These are phyloP conservation scores for Arabidopsis lyrata DNA, from an alignment of 441 rosid genomes.

Conservation along the genomic window DNA sequence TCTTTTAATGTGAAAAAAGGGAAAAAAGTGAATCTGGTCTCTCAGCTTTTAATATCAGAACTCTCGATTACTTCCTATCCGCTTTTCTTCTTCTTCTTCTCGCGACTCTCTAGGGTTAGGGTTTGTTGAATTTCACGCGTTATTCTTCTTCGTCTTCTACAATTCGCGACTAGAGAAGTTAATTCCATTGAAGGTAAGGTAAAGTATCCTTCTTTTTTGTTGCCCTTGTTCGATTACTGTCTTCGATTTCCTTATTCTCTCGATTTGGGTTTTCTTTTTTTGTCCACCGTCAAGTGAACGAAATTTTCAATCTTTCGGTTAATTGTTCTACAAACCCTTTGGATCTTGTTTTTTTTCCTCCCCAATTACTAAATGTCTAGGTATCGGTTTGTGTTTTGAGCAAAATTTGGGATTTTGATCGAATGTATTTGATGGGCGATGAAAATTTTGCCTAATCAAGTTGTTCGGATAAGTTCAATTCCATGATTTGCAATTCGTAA, in stretches of 20 bases:
- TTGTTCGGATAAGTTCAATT: background rate
- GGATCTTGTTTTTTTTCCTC: constrained; percentile 35
- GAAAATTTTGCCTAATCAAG: background rate
- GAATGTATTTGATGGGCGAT: background rate
- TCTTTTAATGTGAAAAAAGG: constrained; percentile 5
- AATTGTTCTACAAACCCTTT: constrained; percentile 22
- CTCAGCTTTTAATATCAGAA: constrained; percentile 13
- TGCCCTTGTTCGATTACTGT: constrained; percentile 2
- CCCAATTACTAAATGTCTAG: constrained; percentile 9
- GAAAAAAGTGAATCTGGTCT: constrained; percentile 3
- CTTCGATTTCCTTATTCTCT: background rate
- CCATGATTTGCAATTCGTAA: constrained; percentile 10
- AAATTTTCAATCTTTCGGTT: constrained; percentile 27
- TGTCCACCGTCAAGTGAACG: constrained; percentile 1
- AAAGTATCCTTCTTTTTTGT: background rate
- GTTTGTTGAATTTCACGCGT: constrained; percentile 37
- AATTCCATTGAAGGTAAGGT: constrained; percentile 23
- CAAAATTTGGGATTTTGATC: constrained; percentile 11
- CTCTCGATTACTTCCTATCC: constrained; percentile 27
- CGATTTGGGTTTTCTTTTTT: background rate
- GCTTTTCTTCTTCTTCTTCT: constrained; percentile 22
- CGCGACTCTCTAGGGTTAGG: constrained; percentile 42
- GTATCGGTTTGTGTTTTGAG: background rate
- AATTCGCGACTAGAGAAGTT: constrained; percentile 7
- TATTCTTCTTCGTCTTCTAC: constrained; percentile 21